Evolutionary conservation across 2,329 filamentous ascomycete species (phyloP), one percentile per base, ranked within the genome.

Genomic region (Aspergillus sp.): DNA sequence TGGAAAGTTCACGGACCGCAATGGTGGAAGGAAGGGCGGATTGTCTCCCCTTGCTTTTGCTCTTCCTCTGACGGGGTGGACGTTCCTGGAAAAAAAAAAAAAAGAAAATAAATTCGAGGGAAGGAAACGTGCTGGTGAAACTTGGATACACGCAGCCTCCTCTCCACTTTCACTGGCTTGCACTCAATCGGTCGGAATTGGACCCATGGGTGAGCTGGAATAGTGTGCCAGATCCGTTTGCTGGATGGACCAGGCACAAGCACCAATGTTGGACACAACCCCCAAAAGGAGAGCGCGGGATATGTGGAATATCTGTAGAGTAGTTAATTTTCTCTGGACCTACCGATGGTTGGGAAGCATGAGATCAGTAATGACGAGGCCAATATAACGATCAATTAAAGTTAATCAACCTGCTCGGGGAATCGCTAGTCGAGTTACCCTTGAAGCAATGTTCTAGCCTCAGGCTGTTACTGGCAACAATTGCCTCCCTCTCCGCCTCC

Each of bases 331-430:
- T 13, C 32, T 36, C 5, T 36, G 32, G 10, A 36, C 32, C 32
- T 36, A 36, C 32, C 12, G 32, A 36, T 36, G 32, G 12, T 13
- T 36, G 32, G 7, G 25, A 36, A 36, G 32, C 5, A 36, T 36
- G 12, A 52, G 25, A 36, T 15, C 25, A 25, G 21, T n/a, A 13
- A 28, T 54, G 19, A 39, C 38, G 38, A 21, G 15, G 38, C 36
- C 38, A 54, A 54, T 54, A 43, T 39, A 54, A n/a, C 38, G 38
- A 41, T 54, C 51, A 55, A 55, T 55, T 45, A 55, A 55, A 47
- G 53, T 36, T 47, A 55, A 55, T 55, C 28, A 45, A 43, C 25
- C 51, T 10, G 36, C 13, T 41, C 21, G 15, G 36, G 32, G 15
- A 54, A 32, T 19, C 23, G 15, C 21, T 47, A 28, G 23, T 38